Evolutionary conservation across 192 early-diverging fungal genomes (phyloP), one percentile per base, ranked within the genome.

Genomic region (Cetraspora pellucida): DNA sequence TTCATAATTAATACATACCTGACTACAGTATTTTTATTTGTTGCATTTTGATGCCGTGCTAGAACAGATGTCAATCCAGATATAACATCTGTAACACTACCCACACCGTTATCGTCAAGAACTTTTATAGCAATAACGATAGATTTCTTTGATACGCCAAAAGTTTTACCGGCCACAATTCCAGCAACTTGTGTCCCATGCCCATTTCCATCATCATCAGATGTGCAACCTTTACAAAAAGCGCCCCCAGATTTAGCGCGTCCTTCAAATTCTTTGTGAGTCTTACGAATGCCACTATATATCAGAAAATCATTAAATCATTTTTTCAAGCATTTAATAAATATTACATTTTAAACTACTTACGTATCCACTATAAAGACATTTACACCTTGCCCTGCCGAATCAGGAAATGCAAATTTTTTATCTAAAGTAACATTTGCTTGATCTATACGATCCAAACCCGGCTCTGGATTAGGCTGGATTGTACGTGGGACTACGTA

Each of bases 151-250:
- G 89, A 89, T 45, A 90, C 85, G n/a, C 89, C 89, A 47, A 82
- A 87, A 2, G 55, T 83, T 47, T 69, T 78, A 61, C 80, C 94
- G 10, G 90, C 94, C 80, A 97, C 91, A 3, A 93, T 93, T 54
- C 95, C 95, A 3, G 95, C 93, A 54, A 90, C 89, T 79, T 96
- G 94, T 25, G 95, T 91, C 73, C 95, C 94, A 77, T 94, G 90
- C 25, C 88, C 85, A 79, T 89, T 87, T 1, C 37, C 54, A 50
- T 37, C 59, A 13, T 21, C 2, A 27, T 45, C 45, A 49, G 1
- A 71, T n/a, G n/a, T n/a, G 63, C 91, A 90, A 77, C 88, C 87
- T 11, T 85, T 77, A 27, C 93, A 44, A 23, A 59, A 84, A 60
- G 63, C 78, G 63, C 57, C 70, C 1, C 91, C 89, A 84, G 84